Conservation (phyloP, 2,329 filamentous ascomycete species). For the Penicillium concentricum region DNA sequence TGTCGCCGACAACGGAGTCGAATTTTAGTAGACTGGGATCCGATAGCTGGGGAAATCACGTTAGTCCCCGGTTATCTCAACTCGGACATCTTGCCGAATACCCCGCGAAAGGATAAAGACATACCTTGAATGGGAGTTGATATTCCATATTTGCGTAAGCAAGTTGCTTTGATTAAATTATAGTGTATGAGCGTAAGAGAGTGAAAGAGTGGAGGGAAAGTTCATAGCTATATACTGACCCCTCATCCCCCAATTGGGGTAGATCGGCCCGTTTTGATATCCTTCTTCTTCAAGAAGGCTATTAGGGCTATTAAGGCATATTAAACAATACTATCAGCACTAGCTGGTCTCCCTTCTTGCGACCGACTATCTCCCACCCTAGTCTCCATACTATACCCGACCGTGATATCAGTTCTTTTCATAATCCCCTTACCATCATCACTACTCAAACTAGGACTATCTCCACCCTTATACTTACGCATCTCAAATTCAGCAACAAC, state of each 20-base stretch:
- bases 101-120: neutral
- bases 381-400: constrained; percentile 13
- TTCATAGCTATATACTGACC: neutral
- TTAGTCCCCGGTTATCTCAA: neutral
- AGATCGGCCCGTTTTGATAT: neutral
- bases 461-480: constrained; percentile 18
- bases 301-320: neutral
- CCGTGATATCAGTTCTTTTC: constrained; percentile 21
- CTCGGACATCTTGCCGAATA: constrained; percentile 22
- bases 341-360: constrained; percentile 11
- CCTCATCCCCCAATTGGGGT: neutral
- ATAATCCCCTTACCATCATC: constrained; percentile 19
- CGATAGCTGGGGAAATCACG: constrained; percentile 41
- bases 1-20: constrained; percentile 52
- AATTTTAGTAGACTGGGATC: constrained; percentile 51
- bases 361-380: constrained; percentile 5
- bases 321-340: constrained; percentile 21
- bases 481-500: constrained; percentile 15
- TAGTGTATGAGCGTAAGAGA: no score
- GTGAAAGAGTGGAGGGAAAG: neutral
- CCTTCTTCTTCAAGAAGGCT: neutral
- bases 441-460: constrained; percentile 16
- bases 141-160: constrained; percentile 32
- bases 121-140: constrained; percentile 40
- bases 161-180: no score